phyloP scores from a whole-genome alignment of 1,284 basidiomycete genomes.

The Cystobasidium sp. region DNA sequence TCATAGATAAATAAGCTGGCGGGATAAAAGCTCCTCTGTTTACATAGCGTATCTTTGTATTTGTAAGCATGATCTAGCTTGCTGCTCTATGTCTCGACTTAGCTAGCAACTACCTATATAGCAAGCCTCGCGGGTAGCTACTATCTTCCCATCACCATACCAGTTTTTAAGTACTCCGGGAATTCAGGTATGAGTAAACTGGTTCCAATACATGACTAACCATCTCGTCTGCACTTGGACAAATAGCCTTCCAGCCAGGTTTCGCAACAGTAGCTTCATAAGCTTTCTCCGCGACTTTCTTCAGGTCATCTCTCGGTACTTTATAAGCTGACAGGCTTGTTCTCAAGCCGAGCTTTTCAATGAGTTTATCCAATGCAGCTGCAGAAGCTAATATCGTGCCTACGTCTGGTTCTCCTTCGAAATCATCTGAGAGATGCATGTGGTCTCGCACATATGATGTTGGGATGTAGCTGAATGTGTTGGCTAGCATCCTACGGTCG shows the following conservation, averaged over 20 bases:
- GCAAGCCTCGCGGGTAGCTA: background rate
- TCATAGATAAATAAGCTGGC: too few species aligned
- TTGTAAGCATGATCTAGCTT: too few species aligned
- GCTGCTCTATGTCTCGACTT: too few species aligned
- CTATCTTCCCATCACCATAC: background rate
- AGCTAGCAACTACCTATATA: background rate
- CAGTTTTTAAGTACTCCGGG: too few species aligned
- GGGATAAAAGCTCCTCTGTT: too few species aligned
- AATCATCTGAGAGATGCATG: constrained; percentile 9
- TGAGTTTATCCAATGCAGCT: constrained; percentile 59
- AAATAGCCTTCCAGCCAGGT: constrained; percentile 39
- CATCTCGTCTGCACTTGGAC: constrained; percentile 25
- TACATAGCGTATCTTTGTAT: too few species aligned
- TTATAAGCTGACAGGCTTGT: constrained; percentile 66
- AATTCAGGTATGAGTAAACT: constrained; percentile 7
- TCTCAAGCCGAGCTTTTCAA: constrained; percentile 65
- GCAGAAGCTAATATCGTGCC: constrained; percentile 24
- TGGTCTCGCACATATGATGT: constrained; percentile 7
- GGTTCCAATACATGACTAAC: constrained; percentile 26
- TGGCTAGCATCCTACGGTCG: constrained; percentile 62
- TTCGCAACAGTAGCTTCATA: constrained; percentile 22
- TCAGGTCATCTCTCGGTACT: constrained; percentile 64
- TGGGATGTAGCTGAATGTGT: constrained; percentile 60
- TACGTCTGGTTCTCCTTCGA: constrained; percentile 10
- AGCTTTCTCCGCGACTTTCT: constrained; percentile 63